A percentile compares a stretch with the other conserved stretches of the same genome.
Evolutionary conservation across 2,329 filamentous ascomycete genomes (phyloP).

Genomic region (Bimuria novae-zelandiae): DNA sequence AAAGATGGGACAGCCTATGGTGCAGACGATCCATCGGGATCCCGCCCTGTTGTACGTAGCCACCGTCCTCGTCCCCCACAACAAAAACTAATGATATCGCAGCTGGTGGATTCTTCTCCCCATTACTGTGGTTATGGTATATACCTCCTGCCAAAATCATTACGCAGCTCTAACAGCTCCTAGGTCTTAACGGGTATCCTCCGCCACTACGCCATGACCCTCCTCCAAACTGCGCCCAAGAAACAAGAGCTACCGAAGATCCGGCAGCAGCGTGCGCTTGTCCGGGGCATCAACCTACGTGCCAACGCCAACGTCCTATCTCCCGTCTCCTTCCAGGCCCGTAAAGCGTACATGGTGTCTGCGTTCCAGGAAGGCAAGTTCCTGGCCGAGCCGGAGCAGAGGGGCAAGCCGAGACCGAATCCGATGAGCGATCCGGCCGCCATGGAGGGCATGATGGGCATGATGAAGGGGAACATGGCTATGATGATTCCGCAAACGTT

Average conservation of each 20-base stretch:
- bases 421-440: slow-evolving; percentile 93
- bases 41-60: slow-evolving; percentile 87
- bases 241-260: slow-evolving; percentile 74
- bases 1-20: slow-evolving; percentile 79
- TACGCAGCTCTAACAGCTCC: slow-evolving; percentile 17
- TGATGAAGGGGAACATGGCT: slow-evolving; percentile 99
- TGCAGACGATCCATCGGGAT: slow-evolving; percentile 98
- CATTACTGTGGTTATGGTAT: slow-evolving; percentile 95
- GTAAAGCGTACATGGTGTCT: slow-evolving; percentile 79
- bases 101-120: slow-evolving; percentile 99
- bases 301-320: slow-evolving; percentile 81
- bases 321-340: slow-evolving; percentile 73
- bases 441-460: slow-evolving; percentile 99
- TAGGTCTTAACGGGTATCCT: slow-evolving; percentile 91
- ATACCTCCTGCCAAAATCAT: slow-evolving; percentile 8
- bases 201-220: slow-evolving; percentile 92
- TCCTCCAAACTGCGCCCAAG: slow-evolving; percentile 85
- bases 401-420: slow-evolving; percentile 87
- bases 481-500: slow-evolving; percentile 99
- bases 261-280: slow-evolving; percentile 81
- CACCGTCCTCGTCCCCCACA: not conserved
- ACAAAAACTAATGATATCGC: slow-evolving; percentile 29
- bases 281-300: slow-evolving; percentile 83
- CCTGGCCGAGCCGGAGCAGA: slow-evolving; percentile 83
- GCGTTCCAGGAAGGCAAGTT: slow-evolving; percentile 86